Evolutionary conservation across 169 alveolate species (phyloP).

Genomic region (Pseudocohnilembus persalinus): DNA sequence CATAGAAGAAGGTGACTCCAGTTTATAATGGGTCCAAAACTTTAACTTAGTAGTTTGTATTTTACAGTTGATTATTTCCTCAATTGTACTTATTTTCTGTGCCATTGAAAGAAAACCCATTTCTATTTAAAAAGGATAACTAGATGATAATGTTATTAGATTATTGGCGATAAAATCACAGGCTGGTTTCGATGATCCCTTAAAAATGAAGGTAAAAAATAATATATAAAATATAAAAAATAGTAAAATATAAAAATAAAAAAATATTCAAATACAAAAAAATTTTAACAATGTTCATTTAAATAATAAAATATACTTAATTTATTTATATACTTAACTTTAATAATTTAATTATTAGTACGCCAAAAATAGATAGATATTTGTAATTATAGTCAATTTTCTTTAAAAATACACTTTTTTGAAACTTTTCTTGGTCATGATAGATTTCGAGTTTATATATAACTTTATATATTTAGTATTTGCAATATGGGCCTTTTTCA

Average conservation of each 20-base stretch:
- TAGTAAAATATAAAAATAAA: too few relatives aligned
- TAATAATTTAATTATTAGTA: too few relatives aligned
- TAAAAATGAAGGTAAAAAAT: not conserved
- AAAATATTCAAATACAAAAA: too few relatives aligned
- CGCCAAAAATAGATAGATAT: not conserved
- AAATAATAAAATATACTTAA: too few relatives aligned
- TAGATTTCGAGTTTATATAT: conserved; percentile 38
- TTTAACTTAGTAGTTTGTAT: conserved; percentile 1
- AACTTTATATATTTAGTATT: conserved; percentile 22
- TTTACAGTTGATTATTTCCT: conserved; percentile 27
- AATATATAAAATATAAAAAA: too few relatives aligned
- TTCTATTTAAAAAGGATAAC: conserved; percentile 25
- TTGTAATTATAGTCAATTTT: not conserved
- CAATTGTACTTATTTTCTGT: conserved; percentile 31
- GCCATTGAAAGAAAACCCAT: conserved; percentile 49
- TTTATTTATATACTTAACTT: not conserved
- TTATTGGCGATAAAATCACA: conserved; percentile 17
- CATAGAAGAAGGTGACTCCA: not conserved
- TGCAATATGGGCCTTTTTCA: conserved; percentile 37
- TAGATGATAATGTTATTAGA: conserved; percentile 10
- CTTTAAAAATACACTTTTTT: conserved; percentile 7
- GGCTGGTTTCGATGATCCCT: conserved; percentile 7
- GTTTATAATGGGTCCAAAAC: not conserved
- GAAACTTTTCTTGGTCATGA: conserved; percentile 10
- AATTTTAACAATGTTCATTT: too few relatives aligned